Evolutionary conservation across 1,284 basidiomycete species (phyloP), one percentile per base, ranked within the genome.

Genomic region (Nidula niveotomentosa): DNA sequence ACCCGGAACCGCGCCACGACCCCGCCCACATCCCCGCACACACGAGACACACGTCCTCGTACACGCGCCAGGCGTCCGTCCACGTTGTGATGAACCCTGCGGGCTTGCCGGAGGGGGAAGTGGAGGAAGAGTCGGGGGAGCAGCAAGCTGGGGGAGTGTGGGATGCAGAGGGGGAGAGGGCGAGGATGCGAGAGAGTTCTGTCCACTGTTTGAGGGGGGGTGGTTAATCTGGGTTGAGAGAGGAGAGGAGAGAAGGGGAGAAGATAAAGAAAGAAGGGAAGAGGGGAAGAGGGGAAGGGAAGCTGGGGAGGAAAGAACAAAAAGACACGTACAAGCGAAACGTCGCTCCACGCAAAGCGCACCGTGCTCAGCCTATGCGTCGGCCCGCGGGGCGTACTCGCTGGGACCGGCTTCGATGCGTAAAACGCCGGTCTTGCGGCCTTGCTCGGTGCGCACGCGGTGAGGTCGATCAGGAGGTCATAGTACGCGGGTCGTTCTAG

Each of bases 11-110:
- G 48, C 79, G 77, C 87, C 83, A 88, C 13, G 79, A 74, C 30
- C 86, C 86, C 64, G 88, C 81, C 87, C 88, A 91, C 12, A 91
- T 75, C 1, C 87, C 83, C 0, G 89, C 90, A 62, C 90, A 92
- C 49, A 90, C 76, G 44, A 91, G 74, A 58, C 90, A 92, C 9
- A 88, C 86, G 58, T 92, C 90, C 69, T 93, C 90, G 62, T 92
- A 93, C 12, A 91, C 76, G 30, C 81, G 79, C 88, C 89, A 90
- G 8, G 80, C 80, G 58, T 91, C 88, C n/a, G 82, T 77, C 86
- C 86, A 90, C 0, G 77, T 60, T 1, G 79, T 76, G 34, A 78
- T 64, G 0, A 73, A 55, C 50, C 74, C 78, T 49, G 68, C 62
- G 65, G 72, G 77, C 12, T 61, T 43, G 36, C 58, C 57, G 34